phyloP scores from a whole-genome alignment of 441 rosid species.

The Pelargonium fulgidum region DNA sequence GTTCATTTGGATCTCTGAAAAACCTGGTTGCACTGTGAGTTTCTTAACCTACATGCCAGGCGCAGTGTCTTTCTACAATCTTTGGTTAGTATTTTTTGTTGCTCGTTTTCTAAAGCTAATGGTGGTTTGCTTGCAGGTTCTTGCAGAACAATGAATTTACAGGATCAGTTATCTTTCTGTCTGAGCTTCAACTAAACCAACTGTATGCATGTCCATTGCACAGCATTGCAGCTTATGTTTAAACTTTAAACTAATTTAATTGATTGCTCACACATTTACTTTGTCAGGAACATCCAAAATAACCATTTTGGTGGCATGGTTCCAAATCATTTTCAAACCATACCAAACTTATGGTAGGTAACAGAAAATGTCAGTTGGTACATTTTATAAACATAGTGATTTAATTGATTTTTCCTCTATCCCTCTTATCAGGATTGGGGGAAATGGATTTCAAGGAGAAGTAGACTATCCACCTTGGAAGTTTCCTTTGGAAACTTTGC shows the following conservation, averaged over 20 bases:
- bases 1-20: slow-evolving; percentile 65
- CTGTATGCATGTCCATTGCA: slow-evolving; percentile 44
- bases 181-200: slow-evolving; percentile 65
- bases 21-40: slow-evolving; percentile 78
- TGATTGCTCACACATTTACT: slow-evolving; percentile 23
- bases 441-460: slow-evolving; percentile 56
- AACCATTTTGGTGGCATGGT: slow-evolving; percentile 81
- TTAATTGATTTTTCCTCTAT: slow-evolving; percentile 19
- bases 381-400: slow-evolving; percentile 6
- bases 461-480: slow-evolving; percentile 70
- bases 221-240: slow-evolving; percentile 11
- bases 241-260: slow-evolving; percentile 12
- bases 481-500: slow-evolving; percentile 51
- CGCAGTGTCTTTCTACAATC: background rate
- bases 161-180: slow-evolving; percentile 80
- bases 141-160: slow-evolving; percentile 80
- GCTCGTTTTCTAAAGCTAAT: background rate
- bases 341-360: slow-evolving; percentile 73
- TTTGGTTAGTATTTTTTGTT: slow-evolving; percentile 9
- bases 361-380: slow-evolving; percentile 19
- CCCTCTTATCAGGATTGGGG: slow-evolving; percentile 58
- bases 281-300: slow-evolving; percentile 65
- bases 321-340: slow-evolving; percentile 73
- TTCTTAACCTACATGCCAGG: background rate
- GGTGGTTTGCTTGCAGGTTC: slow-evolving; percentile 44